Evolutionary conservation across 805 yeast genomes (phyloP), one percentile per base, ranked within the genome.

Genomic region (Yarrowia sp.): DNA sequence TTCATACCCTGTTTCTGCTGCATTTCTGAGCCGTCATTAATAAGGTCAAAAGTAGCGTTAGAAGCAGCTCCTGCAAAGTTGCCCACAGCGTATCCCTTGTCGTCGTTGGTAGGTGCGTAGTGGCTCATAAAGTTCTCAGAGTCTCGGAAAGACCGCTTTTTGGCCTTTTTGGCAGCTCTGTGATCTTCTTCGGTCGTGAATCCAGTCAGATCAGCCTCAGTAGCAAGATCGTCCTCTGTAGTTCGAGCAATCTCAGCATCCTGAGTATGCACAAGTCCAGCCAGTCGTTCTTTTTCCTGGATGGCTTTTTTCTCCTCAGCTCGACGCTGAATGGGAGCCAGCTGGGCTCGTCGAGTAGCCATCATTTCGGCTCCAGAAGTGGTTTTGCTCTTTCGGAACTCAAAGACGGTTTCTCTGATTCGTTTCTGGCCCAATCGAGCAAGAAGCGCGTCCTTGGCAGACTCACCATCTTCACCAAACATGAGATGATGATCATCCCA

Each of bases 331-430:
- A 92, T 85, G 11, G 96, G 96, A 0, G 96, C 97, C 65, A 93
- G 81, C 74, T 92, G 97, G 66, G 81, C 82, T 74, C 99, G 82
- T 79, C 98, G 81, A 67, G 85, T 85, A 68, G 86, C 82, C 99
- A 95, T 95, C 72, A 95, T 80, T 63, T 87, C 87, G 41, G 89
- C 87, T 72, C 91, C 80, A 2, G 74, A 71, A 3, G 74, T 75
- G 17, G 70, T 70, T 16, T 66, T 64, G 26, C 67, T 66, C 71
- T 86, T 84, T 67, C 86, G 83, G 75, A 92, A 88, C 75, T 95
- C 99, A 74, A 95, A 95, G 3, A 95, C 98, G 0, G 99, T 95
- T 73, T 95, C 98, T 71, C 90, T 88, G 59, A 85, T 79, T 46
- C 79, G 75, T 72, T 97, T 81, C 69, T 89, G 82, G 66, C 85